A percentile compares a stretch with the other conserved stretches of the same genome.
These are phyloP conservation scores for Pterulicium gracile DNA, from an alignment of 1,284 basidiomycete genomes.

Conservation along the genomic window DNA sequence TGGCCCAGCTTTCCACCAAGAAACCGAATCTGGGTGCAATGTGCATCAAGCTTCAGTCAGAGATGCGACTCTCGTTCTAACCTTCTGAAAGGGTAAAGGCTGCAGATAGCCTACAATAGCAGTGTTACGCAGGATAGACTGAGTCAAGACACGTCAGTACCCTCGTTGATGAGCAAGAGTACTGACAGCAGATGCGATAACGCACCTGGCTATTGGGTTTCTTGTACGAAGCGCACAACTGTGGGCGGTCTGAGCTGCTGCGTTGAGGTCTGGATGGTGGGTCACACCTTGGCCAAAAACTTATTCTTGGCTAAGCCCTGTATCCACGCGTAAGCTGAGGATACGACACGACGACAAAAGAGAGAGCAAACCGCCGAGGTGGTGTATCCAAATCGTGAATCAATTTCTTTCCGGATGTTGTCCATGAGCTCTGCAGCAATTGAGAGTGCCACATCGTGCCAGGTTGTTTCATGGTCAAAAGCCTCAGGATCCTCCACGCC, in stretches of 20 bases:
- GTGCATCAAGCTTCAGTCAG: conserved; percentile 4
- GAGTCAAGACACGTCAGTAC: conserved; percentile 6
- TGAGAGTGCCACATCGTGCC: conserved; percentile 90
- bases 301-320: conserved; percentile 92
- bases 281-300: conserved; percentile 77
- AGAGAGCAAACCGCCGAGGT: conserved; percentile 88
- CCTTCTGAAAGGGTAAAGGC: conserved; percentile 83
- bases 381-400: conserved; percentile 76
- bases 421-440: conserved; percentile 86
- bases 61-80: conserved; percentile 16
- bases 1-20: conserved; percentile 92
- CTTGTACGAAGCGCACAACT: conserved; percentile 79
- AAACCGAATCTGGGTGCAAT: conserved; percentile 88
- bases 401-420: conserved; percentile 62
- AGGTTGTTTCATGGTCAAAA: conserved; percentile 35
- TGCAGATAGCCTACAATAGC: conserved; percentile 76
- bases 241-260: conserved; percentile 3
- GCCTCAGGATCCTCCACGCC: conserved; percentile 13
- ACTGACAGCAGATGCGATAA: not conserved
- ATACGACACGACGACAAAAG: too few relatives aligned
- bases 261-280: not conserved
- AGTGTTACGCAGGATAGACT: conserved; percentile 77
- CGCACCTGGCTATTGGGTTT: conserved; percentile 69
- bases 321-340: too few relatives aligned
- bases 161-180: not conserved